phyloP scores from a whole-genome alignment of 139 green algal genomes.

The Astrephomene gubernaculifera region DNA sequence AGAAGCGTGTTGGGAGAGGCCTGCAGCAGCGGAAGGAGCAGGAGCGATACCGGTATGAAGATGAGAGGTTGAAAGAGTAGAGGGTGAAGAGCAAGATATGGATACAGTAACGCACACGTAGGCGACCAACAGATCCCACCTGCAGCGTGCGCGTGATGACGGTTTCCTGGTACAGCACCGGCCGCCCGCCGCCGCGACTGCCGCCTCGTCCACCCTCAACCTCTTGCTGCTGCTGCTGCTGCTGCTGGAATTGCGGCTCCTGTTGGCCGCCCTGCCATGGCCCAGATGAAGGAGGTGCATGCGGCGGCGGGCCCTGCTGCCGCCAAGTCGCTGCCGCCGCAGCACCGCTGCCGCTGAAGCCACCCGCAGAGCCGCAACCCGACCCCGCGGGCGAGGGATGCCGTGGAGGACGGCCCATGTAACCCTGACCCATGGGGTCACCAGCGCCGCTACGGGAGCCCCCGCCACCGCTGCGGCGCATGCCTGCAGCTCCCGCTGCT shows the following conservation, averaged over 20 bases:
- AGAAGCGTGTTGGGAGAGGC: conserved; percentile 35
- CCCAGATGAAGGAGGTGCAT: neutral
- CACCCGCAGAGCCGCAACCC: neutral
- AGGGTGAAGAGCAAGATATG: no score
- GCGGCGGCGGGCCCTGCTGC: neutral
- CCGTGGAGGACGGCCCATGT: neutral
- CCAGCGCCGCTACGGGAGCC: no score
- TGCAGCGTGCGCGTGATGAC: conserved; percentile 29
- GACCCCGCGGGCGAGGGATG: neutral
- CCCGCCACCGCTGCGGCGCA: no score
- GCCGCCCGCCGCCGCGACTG: neutral
- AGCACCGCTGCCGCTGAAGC: neutral
- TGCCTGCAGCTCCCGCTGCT: no score
- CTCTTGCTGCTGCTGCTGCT: neutral
- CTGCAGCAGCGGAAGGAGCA: neutral
- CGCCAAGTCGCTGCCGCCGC: neutral
- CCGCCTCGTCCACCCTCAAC: no score
- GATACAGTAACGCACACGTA: no score
- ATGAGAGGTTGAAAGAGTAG: no score
- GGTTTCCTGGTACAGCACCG: conserved; percentile 31
- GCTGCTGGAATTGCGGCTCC: neutral
- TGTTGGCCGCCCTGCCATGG: neutral
- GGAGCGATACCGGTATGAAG: neutral
- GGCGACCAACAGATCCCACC: neutral
- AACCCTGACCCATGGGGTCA: neutral